A percentile compares a stretch with the other conserved stretches of the same genome.
Evolutionary conservation across 306 rosid genomes (phyloP).

Genomic region (Cicer chorassanicum): DNA sequence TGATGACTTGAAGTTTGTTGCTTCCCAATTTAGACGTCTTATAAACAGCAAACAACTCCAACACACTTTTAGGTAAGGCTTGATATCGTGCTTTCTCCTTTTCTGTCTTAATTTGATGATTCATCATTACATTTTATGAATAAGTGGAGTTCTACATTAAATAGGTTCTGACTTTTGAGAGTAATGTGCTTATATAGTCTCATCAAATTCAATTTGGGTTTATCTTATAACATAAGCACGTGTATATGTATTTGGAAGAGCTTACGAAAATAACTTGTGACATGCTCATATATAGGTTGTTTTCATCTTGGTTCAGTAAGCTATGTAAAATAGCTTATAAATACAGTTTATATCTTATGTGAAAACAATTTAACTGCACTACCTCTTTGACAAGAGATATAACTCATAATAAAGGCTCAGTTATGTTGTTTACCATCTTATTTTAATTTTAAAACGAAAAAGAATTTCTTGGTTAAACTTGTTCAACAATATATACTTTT

Average conservation of each 20-base stretch:
- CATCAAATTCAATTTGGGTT: background rate
- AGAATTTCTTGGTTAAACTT: background rate
- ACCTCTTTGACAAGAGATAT: background rate
- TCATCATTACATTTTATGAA: constrained; percentile 9
- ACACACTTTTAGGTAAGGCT: constrained; percentile 70
- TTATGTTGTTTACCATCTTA: background rate
- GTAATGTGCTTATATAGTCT: background rate
- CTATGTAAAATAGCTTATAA: too few species aligned
- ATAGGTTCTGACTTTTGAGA: background rate
- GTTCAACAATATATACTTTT: constrained; percentile 9
- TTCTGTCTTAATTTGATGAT: background rate
- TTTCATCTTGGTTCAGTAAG: too few species aligned
- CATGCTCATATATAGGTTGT: too few species aligned
- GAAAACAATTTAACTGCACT: too few species aligned
- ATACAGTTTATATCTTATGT: too few species aligned
- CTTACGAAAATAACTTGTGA: too few species aligned
- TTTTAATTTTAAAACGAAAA: background rate
- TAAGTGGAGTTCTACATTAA: background rate
- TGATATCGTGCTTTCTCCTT: constrained; percentile 16
- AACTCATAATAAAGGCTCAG: background rate
- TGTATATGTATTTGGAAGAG: too few species aligned
- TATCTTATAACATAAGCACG: too few species aligned
- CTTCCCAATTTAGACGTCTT: constrained; percentile 70
- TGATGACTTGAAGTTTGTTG: constrained; percentile 67
- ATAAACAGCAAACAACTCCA: constrained; percentile 61